Percentiles rank a stretch among this genome's conserved stretches.
These are phyloP conservation scores for Eucalyptus caleyi DNA, from an alignment of 345 rosid species.

Conservation along the genomic window DNA sequence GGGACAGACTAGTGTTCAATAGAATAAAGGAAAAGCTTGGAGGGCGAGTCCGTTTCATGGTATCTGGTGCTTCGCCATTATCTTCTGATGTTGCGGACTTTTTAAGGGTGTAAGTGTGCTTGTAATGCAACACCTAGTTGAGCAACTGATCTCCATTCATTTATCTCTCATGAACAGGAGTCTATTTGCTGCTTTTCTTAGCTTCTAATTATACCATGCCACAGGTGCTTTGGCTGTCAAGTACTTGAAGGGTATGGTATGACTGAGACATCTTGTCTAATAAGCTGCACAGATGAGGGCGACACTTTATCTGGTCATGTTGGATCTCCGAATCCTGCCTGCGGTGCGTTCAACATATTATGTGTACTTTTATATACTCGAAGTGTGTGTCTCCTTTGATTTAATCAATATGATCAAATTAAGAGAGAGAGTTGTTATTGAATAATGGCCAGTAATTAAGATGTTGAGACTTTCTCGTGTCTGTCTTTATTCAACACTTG, in stretches of 20 bases:
- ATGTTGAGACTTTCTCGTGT: background rate
- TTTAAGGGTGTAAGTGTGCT: constrained; percentile 60
- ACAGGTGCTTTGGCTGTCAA: constrained; percentile 87
- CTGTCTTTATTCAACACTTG: background rate
- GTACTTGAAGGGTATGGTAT: constrained; percentile 86
- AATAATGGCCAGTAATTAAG: background rate
- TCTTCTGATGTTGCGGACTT: constrained; percentile 84
- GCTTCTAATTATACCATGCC: background rate
- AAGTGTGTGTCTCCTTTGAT: background rate
- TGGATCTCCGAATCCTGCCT: constrained; percentile 74
- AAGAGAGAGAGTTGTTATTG: background rate
- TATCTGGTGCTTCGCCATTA: constrained; percentile 88
- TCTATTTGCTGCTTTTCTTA: background rate
- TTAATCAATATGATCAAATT: background rate
- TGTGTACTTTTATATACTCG: background rate
- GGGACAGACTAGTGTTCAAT: constrained; percentile 84
- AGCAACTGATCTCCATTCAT: background rate
- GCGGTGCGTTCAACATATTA: constrained; percentile 34
- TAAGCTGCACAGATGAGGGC: constrained; percentile 50
- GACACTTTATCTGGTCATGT: constrained; percentile 78
- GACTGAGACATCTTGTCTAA: constrained; percentile 83
- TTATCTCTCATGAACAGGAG: background rate
- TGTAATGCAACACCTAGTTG: background rate
- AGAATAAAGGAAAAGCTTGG: constrained; percentile 79
- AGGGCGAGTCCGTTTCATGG: constrained; percentile 66